Evolutionary conservation across 768 basidiomycete genomes (phyloP).

Genomic region (Tricholoma furcatifolium): DNA sequence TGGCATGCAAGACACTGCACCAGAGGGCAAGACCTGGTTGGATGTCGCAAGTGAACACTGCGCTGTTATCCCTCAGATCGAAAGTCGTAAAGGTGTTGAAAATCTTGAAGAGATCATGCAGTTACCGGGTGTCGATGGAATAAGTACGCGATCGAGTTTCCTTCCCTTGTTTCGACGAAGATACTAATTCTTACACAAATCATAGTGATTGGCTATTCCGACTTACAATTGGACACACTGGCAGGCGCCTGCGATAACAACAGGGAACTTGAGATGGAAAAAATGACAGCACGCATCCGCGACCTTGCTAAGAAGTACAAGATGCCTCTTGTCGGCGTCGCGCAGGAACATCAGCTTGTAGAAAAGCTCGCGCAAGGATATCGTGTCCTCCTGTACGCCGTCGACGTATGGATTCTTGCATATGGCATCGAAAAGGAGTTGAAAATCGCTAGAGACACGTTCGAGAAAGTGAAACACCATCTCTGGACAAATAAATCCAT

Average conservation of each 20-base stretch:
- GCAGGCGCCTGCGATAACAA: conserved; percentile 2
- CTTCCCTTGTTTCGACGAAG: background rate
- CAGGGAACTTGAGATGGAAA: background rate
- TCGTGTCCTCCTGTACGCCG: background rate
- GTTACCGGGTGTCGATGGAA: conserved; percentile 3
- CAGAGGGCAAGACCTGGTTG: conserved; percentile 8
- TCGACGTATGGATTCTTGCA: conserved; percentile 1
- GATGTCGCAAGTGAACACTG: conserved; percentile 7
- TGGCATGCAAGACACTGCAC: conserved; percentile 2
- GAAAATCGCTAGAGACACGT: background rate
- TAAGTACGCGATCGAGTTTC: background rate
- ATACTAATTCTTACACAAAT: too few species aligned
- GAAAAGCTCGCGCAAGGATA: background rate
- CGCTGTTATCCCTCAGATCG: conserved; percentile 8
- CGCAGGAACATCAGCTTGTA: background rate
- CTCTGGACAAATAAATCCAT: too few species aligned
- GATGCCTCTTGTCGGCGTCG: conserved; percentile 1
- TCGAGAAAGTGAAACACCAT: too few species aligned
- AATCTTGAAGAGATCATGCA: conserved; percentile 8
- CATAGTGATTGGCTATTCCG: background rate
- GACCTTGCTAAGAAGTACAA: conserved; percentile 8
- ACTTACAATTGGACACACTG: conserved; percentile 3
- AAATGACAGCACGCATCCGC: background rate
- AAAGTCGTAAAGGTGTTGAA: conserved; percentile 3
- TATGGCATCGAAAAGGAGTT: background rate